Evolutionary conservation across 768 basidiomycete species (phyloP), one percentile per base, ranked within the genome.

Genomic region (Termitomyces sp.): DNA sequence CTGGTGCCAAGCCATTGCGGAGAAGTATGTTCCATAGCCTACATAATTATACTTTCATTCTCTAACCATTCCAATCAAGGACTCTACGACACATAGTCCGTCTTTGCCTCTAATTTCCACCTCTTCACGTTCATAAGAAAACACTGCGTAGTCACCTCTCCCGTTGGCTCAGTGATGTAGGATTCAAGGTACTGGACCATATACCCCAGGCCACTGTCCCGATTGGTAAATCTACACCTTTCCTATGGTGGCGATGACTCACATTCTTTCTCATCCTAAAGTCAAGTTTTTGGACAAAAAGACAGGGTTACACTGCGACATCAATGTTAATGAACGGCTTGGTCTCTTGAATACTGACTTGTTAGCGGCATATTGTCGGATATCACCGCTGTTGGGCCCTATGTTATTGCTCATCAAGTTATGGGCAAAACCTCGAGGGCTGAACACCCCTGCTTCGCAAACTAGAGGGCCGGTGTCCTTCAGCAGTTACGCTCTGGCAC

Each of bases 261-360:
- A 58, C 13, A 4, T 20, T 41, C 18, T 48, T 57, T 8, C 9
- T 22, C n/a, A 32, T 24, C 39, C 9, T n/a, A 6, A 61, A 86
- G 85, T 86, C 31, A 82, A 79, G 61, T 80, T 81, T 59, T 63
- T 47, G n/a, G 80, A 85, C 59, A 72, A 68, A 0, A n/a, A 9
- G 2, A 78, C 76, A 0, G 65, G 67, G 16, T 58, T 83, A 22
- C 55, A 73, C 0, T 77, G 81, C 58, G 86, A 87, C 59, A 69
- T 88, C 61, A 85, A 85, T 63, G 73, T 85, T 56, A 89, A 90
- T 64, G 78, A 84, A 29, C 81, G 78, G 6, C 72, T 87, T 1
- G 87, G 86, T 1, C 55, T 77, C 3, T 58, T 72, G 36, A 85
- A 82, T 59, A 82, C 85, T 0, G 58, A 69, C 4, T 68, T 89